These are phyloP conservation scores for Musa balbisiana DNA, from an alignment of 202 grass and related monocot genomes.

Conservation along the genomic window DNA sequence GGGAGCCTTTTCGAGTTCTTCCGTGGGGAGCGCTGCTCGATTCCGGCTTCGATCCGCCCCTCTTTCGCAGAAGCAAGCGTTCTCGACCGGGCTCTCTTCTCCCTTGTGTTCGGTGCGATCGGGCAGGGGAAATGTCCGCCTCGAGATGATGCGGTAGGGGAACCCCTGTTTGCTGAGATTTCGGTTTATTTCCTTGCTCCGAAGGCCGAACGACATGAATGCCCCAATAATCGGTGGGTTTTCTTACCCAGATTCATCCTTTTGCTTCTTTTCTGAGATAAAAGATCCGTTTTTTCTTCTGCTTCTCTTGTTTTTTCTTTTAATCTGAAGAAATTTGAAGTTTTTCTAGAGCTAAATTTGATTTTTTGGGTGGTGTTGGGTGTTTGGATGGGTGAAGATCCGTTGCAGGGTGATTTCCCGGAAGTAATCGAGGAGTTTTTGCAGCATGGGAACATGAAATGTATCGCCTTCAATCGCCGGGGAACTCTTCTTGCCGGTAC, in stretches of 20 bases:
- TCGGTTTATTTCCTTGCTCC: too few species aligned
- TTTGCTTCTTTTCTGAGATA: neutral
- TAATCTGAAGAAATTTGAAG: conserved; percentile 14
- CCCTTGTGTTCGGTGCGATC: neutral
- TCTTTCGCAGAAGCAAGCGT: neutral
- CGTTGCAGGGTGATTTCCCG: conserved; percentile 87
- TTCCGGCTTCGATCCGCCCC: neutral
- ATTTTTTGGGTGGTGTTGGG: neutral
- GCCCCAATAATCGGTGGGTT: conserved; percentile 71
- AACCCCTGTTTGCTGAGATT: neutral
- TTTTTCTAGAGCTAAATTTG: conserved; percentile 15
- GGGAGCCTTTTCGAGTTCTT: neutral
- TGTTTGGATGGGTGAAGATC: conserved; percentile 48
- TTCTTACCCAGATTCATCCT: neutral
- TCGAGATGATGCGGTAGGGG: neutral
- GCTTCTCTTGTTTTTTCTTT: conserved; percentile 1
- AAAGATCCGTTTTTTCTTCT: neutral
- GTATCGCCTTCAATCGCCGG: conserved; percentile 76
- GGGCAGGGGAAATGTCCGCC: neutral
- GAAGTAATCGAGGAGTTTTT: conserved; percentile 97
- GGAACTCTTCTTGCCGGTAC: conserved; percentile 95
- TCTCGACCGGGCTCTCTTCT: neutral
- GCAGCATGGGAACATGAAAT: conserved; percentile 99
- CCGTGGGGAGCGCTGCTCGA: neutral
- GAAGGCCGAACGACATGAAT: conserved; percentile 47